Base-by-base conservation (phyloP, 371 early-diverging fungal genomes). In the Haplosporangium sp. region DNA sequence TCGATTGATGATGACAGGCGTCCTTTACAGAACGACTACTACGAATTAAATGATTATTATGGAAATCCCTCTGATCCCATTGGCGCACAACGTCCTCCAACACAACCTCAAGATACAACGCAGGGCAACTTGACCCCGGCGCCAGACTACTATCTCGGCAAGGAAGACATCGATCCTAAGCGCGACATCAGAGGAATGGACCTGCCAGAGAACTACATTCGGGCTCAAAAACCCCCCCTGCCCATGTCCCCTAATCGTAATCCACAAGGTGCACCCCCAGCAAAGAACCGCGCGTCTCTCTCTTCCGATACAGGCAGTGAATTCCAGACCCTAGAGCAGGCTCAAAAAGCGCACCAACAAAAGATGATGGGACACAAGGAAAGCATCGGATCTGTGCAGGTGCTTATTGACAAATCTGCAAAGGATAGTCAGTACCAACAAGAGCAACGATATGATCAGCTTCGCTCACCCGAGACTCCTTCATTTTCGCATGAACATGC, bases 311-410 rank as follows among this genome's bases (percentile, higher is more conserved):
- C 42, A 41, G 64, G 23, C 10, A 64, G 64, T 42, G 59, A 20
- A n/a, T 69, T 65, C 54, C 23, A 62, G 73, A 72, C 79, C 10
- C 51, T 58, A 13, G 79, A 79, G 18, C 69, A 79, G 61, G 73
- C 68, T 47, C 73, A 69, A 45, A 64, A 65, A 20, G 73, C 73
- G 5, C 79, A 79, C 46, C 64, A 72, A 3, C 59, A 53, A 45
- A 72, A 64, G 53, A 72, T 79, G 73, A 62, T 69, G 66, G 73
- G 80, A 21, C 62, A 79, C 55, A 72, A 67, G 59, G 65, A 64
- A 50, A 79, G 73, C 55, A 72, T 62, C 20, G 68, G 73, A 55
- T 79, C 79, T 3, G 54, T 20, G 2, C 50, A 53, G 43, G 21
- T 43, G 9, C 46, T 68, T 37, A 38, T 41, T 20, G 54, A 74